Evolutionary conservation across 2,329 filamentous ascomycete genomes (phyloP).

Genomic region (Stagonosporopsis tanaceti): DNA sequence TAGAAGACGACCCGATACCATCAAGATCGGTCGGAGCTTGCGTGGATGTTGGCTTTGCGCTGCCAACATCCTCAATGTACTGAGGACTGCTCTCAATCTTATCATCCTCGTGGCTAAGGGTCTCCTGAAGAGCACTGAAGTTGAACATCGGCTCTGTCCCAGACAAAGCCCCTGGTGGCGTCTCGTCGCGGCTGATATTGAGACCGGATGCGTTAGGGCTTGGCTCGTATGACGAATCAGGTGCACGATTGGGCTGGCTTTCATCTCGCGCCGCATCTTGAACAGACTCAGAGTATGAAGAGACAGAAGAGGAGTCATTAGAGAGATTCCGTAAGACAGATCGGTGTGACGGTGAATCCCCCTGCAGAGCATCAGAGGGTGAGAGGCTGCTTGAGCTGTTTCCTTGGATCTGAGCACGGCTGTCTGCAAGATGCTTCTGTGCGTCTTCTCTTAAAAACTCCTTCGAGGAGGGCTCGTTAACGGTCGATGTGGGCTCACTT

Average conservation of each 20-base stretch:
- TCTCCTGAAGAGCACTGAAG: conserved; percentile 84
- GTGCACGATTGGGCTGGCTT: conserved; percentile 44
- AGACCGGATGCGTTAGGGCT: conserved; percentile 63
- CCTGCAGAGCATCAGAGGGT: conserved; percentile 48
- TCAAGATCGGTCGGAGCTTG: conserved; percentile 2
- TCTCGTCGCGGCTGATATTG: conserved; percentile 46
- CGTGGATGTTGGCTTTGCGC: conserved; percentile 7
- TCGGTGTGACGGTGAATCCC: conserved; percentile 57
- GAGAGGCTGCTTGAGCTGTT: conserved; percentile 51
- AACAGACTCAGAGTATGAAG: conserved; percentile 76
- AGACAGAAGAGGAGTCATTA: conserved; percentile 83
- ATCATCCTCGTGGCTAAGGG: conserved; percentile 69
- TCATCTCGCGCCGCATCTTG: conserved; percentile 39
- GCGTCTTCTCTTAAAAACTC: conserved; percentile 49
- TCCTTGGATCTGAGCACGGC: conserved; percentile 53
- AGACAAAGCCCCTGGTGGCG: conserved; percentile 51
- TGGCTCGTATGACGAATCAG: conserved; percentile 57
- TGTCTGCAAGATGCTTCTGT: conserved; percentile 57
- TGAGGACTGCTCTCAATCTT: conserved; percentile 55
- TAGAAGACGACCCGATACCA: conserved; percentile 5
- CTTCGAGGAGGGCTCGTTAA: conserved; percentile 46
- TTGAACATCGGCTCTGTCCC: conserved; percentile 85
- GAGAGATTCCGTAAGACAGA: conserved; percentile 84
- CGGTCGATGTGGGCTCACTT: conserved; percentile 53
- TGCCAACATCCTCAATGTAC: conserved; percentile 50